Percentiles rank a stretch among this genome's conserved stretches.
These are phyloP conservation scores for Boletus insuetus DNA, from an alignment of 768 basidiomycete species.

Conservation along the genomic window DNA sequence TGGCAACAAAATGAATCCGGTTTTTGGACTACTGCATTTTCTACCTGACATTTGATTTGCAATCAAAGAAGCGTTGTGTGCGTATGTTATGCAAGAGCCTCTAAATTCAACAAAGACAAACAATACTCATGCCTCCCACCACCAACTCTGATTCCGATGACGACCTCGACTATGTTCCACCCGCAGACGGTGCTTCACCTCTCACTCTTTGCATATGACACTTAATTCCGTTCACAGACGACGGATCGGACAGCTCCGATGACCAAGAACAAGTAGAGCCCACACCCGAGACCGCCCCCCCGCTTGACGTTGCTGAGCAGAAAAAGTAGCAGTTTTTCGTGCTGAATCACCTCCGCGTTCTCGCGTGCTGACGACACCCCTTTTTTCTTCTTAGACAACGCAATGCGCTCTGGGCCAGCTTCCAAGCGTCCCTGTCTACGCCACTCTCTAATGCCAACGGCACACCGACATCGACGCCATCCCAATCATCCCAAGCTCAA, in stretches of 20 bases:
- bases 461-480: not conserved
- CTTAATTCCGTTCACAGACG: not conserved
- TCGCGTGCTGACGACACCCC: not conserved
- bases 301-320: conserved; percentile 38
- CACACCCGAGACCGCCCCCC: conserved; percentile 10
- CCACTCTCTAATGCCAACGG: conserved; percentile 8
- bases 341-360: not conserved
- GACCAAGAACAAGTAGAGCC: conserved; percentile 37
- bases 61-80: conserved; percentile 7
- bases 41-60: not conserved
- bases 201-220: not conserved
- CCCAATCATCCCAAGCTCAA: too few relatives aligned
- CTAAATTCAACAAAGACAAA: conserved; percentile 29
- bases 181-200: conserved; percentile 34
- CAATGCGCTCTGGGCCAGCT: conserved; percentile 63
- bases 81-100: conserved; percentile 17
- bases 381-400: conserved; percentile 43
- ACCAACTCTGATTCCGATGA: conserved; percentile 60
- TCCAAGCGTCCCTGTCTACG: conserved; percentile 58
- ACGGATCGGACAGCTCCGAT: conserved; percentile 40
- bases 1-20: too few relatives aligned
- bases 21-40: too few relatives aligned
- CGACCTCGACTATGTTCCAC: conserved; percentile 61
- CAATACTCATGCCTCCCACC: conserved; percentile 18
- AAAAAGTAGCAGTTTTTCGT: conserved; percentile 38